Evolutionary conservation across 2,329 filamentous ascomycete species (phyloP).

Genomic region (Cercospora citrullina): DNA sequence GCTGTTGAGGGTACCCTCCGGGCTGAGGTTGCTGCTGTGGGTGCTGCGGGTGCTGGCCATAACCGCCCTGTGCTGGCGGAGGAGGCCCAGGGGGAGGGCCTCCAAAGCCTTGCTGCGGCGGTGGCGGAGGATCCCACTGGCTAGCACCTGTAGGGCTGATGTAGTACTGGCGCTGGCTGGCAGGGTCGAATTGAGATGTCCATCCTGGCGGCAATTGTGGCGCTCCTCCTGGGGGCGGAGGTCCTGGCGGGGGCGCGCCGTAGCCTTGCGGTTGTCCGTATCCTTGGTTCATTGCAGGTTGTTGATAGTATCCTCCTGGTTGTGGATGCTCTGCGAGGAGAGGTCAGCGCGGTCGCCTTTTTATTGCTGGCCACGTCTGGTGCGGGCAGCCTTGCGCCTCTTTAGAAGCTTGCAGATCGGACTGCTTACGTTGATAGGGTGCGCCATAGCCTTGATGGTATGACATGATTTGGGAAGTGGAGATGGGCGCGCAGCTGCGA

Average conservation of each 20-base stretch:
- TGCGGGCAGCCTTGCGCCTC: constrained; percentile 14
- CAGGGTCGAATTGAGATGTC: constrained; percentile 20
- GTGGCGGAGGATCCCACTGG: constrained; percentile 23
- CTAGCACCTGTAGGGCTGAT: constrained; percentile 17
- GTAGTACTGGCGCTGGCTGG: constrained; percentile 20
- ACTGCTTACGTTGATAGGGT: constrained; percentile 24
- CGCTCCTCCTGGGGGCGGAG: constrained; percentile 15
- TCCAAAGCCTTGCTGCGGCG: constrained; percentile 24
- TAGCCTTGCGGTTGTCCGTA: constrained; percentile 21
- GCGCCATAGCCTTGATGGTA: constrained; percentile 19
- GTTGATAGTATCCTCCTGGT: constrained; percentile 22
- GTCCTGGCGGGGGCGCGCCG: constrained; percentile 25
- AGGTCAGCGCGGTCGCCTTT: constrained; percentile 17
- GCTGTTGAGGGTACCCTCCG: constrained; percentile 21
- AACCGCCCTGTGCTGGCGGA: constrained; percentile 27
- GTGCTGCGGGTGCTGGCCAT: constrained; percentile 20
- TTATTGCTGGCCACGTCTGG: constrained; percentile 8
- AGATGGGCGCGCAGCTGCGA: background rate
- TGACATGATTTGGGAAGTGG: constrained; percentile 10
- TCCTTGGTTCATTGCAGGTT: constrained; percentile 21
- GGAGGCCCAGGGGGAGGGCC: constrained; percentile 28
- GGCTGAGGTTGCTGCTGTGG: constrained; percentile 15
- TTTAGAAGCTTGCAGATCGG: background rate
- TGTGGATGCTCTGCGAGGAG: constrained; percentile 20
- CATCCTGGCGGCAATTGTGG: constrained; percentile 21